Percentiles rank a stretch among this genome's conserved stretches.
phyloP scores from a whole-genome alignment of 1,139 yeast genomes.

The Hyphopichia buzzinii region DNA sequence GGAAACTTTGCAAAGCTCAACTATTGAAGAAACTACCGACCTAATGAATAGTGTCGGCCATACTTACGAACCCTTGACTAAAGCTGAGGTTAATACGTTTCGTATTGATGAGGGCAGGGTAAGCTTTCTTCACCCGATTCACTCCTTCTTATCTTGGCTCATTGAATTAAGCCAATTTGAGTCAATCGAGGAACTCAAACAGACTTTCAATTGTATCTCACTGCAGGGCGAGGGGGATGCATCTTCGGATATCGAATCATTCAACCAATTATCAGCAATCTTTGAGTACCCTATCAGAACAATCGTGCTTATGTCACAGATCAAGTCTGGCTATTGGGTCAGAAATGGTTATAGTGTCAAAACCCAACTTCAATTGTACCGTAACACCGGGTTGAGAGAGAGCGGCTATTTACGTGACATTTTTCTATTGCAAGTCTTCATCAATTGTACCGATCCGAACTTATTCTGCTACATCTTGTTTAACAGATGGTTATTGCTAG shows the following conservation, averaged over 20 bases:
- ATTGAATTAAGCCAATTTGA: slow-evolving; percentile 51
- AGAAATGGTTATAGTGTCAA: slow-evolving; percentile 66
- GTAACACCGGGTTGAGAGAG: slow-evolving; percentile 80
- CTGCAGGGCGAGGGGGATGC: not conserved
- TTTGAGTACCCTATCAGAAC: slow-evolving; percentile 80
- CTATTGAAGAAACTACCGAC: slow-evolving; percentile 22
- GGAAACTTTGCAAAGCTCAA: slow-evolving; percentile 18
- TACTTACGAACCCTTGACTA: slow-evolving; percentile 22
- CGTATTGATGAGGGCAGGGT: slow-evolving; percentile 43
- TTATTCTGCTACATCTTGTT: slow-evolving; percentile 58
- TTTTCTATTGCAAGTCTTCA: slow-evolving; percentile 65
- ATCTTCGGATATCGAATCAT: no score
- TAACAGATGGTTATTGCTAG: slow-evolving; percentile 70
- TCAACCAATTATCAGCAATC: slow-evolving; percentile 23
- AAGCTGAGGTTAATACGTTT: slow-evolving; percentile 21
- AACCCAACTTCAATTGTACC: slow-evolving; percentile 76
- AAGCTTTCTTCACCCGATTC: slow-evolving; percentile 79
- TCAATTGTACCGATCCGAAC: slow-evolving; percentile 58
- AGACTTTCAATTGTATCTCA: slow-evolving; percentile 16
- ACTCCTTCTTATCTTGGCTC: slow-evolving; percentile 69
- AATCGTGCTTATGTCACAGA: slow-evolving; percentile 54
- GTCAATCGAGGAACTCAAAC: slow-evolving; percentile 17
- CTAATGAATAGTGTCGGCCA: slow-evolving; percentile 13
- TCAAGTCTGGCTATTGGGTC: slow-evolving; percentile 60
- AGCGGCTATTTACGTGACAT: slow-evolving; percentile 78